These are phyloP conservation scores for Hypoxylon sp. DNA, from an alignment of 2,329 filamentous ascomycete genomes.

Conservation along the genomic window DNA sequence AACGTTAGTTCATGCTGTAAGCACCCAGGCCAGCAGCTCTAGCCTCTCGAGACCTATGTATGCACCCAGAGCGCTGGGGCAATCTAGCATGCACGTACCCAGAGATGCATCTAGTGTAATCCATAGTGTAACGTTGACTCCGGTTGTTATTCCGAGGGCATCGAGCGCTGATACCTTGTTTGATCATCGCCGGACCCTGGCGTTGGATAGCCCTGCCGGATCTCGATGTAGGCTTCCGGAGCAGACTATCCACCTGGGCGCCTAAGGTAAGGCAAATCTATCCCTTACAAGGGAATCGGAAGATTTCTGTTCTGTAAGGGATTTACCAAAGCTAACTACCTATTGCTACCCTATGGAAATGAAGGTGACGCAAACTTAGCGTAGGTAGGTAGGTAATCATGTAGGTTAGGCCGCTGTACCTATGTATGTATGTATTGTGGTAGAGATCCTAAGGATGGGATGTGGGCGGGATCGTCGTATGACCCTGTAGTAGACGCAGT, in stretches of 20 bases:
- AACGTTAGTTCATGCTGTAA: slow-evolving; percentile 4
- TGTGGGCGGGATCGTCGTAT: not conserved
- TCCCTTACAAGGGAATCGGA: not conserved
- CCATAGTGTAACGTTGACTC: slow-evolving; percentile 9
- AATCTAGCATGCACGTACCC: slow-evolving; percentile 19
- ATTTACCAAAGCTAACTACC: not conserved
- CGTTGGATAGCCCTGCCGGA: not conserved
- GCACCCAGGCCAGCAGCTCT: not conserved
- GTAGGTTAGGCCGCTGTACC: not conserved
- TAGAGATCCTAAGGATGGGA: not conserved
- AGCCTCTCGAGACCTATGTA: not conserved
- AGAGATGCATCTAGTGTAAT: slow-evolving; percentile 13
- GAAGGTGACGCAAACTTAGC: not conserved
- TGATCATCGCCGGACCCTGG: not conserved
- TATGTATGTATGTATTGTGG: too few relatives aligned
- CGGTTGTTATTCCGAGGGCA: slow-evolving; percentile 12
- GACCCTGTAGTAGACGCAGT: not conserved
- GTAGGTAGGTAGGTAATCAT: not conserved
- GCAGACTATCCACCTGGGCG: too few relatives aligned
- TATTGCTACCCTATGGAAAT: not conserved
- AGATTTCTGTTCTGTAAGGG: not conserved
- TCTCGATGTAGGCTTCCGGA: not conserved
- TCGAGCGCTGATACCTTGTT: not conserved
- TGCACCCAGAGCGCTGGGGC: slow-evolving; percentile 6
- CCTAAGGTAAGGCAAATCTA: not conserved